These are phyloP conservation scores for Pinus albicaulis DNA, from an alignment of 75 land plant species.

Conservation along the genomic window DNA sequence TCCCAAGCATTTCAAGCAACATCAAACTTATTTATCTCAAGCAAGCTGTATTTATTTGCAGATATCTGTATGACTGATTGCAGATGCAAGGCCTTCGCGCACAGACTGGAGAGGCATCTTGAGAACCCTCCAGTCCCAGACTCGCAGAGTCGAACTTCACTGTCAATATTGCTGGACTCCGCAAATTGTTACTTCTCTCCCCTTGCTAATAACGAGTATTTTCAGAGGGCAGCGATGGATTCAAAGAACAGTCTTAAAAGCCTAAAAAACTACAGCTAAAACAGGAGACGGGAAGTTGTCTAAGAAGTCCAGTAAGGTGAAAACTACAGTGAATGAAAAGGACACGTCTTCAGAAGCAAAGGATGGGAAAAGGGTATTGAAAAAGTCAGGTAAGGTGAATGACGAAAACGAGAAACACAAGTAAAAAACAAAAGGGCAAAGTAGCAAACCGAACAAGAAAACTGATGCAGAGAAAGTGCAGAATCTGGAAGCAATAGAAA, in stretches of 20 bases:
- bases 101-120: too few relatives aligned
- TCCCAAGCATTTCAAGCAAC: too few relatives aligned
- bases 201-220: neutral
- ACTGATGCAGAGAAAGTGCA: neutral
- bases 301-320: neutral
- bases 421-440: neutral
- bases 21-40: too few relatives aligned
- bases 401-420: neutral
- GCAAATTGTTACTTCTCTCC: neutral
- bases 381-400: neutral
- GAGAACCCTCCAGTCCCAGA: too few relatives aligned
- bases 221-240: too few relatives aligned
- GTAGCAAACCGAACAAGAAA: neutral
- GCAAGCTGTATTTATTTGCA: too few relatives aligned
- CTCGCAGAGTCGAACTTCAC: neutral
- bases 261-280: neutral
- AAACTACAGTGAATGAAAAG: neutral
- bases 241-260: too few relatives aligned
- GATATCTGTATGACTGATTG: too few relatives aligned
- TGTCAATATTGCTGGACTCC: neutral
- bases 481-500: neutral
- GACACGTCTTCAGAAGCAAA: neutral
- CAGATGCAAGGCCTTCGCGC: too few relatives aligned
- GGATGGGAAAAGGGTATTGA: neutral
- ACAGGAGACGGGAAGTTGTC: neutral